Conservation (phyloP, 2,329 filamentous ascomycete species). For the Fusarium concolor region DNA sequence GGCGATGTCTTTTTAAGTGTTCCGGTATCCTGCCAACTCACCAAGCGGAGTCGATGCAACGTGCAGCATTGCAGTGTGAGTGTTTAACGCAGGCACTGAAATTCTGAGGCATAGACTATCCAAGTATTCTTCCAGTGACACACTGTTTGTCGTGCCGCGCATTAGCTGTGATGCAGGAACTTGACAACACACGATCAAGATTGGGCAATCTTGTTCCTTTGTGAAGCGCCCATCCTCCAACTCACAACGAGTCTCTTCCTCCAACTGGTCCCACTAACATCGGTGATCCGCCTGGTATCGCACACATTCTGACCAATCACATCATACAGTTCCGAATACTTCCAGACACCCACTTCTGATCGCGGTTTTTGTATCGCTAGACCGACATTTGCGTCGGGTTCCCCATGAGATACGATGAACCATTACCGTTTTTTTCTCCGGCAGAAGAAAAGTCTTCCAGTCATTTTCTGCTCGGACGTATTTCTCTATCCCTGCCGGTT, state of each 20-base stretch:
- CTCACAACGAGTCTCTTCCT: slow-evolving; percentile 23
- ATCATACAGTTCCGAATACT: slow-evolving; percentile 25
- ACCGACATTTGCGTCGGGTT: slow-evolving; percentile 42
- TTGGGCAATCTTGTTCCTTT: slow-evolving; percentile 31
- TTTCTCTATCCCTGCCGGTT: slow-evolving; percentile 10
- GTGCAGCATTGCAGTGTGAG: not conserved
- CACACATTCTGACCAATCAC: slow-evolving; percentile 34
- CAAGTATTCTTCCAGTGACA: not conserved
- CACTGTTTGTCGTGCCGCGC: slow-evolving; percentile 24
- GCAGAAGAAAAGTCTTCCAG: slow-evolving; percentile 12
- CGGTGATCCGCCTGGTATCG: slow-evolving; percentile 35
- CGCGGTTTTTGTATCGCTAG: slow-evolving; percentile 33
- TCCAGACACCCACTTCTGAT: slow-evolving; percentile 35
- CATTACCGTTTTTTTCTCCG: slow-evolving; percentile 23
- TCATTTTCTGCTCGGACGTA: slow-evolving; percentile 23
- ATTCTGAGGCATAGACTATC: slow-evolving; percentile 9
- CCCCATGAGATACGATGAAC: slow-evolving; percentile 12
- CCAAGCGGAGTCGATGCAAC: slow-evolving; percentile 40
- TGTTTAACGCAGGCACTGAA: slow-evolving; percentile 31
- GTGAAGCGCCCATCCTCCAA: slow-evolving; percentile 36
- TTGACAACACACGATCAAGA: slow-evolving; percentile 44
- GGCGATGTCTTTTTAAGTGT: slow-evolving; percentile 1
- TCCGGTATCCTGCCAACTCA: slow-evolving; percentile 43
- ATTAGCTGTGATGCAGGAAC: slow-evolving; percentile 42
- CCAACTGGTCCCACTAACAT: slow-evolving; percentile 42